A percentile compares a stretch with the other conserved stretches of the same genome.
Conservation (phyloP, 169 alveolate genomes). For the Plasmodium vivax region DNA sequence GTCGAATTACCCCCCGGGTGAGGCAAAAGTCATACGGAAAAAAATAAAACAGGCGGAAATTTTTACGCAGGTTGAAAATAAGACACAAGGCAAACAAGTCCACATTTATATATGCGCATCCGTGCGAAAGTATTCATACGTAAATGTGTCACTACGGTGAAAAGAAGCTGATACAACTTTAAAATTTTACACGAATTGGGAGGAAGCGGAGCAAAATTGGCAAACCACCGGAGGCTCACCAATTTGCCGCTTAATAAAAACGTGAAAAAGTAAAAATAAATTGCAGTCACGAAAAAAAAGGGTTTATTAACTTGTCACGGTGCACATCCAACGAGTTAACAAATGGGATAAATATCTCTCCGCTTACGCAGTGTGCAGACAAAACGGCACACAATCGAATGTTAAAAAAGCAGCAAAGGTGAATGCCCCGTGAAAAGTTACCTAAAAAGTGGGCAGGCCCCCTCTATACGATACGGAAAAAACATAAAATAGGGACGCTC, state of each 20-base stretch:
- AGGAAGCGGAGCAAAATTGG: background rate
- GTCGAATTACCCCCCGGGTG: background rate
- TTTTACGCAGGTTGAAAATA: background rate
- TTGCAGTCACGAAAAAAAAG: background rate
- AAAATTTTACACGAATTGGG: background rate
- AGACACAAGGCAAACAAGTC: background rate
- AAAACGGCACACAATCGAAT: background rate
- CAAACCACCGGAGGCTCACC: background rate
- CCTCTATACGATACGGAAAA: background rate
- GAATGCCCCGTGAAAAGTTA: background rate
- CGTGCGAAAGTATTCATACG: background rate
- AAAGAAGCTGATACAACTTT: background rate
- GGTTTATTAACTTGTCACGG: background rate
- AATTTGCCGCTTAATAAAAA: background rate
- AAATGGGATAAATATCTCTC: background rate
- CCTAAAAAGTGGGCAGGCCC: background rate
- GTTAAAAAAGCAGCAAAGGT: background rate
- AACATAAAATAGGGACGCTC: background rate
- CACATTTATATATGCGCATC: background rate
- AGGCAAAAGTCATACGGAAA: background rate
- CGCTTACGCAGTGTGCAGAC: background rate
- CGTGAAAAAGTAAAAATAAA: background rate
- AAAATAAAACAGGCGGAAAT: background rate
- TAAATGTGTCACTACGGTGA: background rate
- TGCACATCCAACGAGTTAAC: background rate